Evolutionary conservation across 1,284 basidiomycete genomes (phyloP), one percentile per base, ranked within the genome.

Genomic region (Rhodotorula sp.): DNA sequence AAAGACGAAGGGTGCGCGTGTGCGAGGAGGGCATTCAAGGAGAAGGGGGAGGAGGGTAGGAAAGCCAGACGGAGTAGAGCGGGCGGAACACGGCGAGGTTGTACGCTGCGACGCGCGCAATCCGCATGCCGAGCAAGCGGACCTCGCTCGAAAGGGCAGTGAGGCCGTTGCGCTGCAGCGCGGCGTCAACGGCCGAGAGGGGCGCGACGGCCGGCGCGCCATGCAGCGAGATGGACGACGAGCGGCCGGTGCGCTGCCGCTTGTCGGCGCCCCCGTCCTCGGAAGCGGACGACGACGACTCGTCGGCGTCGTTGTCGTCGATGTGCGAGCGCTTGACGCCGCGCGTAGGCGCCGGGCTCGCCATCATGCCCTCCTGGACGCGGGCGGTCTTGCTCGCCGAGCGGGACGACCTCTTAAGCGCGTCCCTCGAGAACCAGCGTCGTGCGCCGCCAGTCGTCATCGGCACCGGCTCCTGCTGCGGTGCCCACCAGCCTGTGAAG

Each of bases 81-180:
- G 87, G 85, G 55, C 89, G 83, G 80, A 90, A 91, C 59, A 90
- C 88, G 76, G 88, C 86, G 66, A 90, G 83, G 80, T 92, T 90
- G 74, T 91, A 87, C 62, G 86, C 82, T 12, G 88, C 88, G 62
- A 92, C 84, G 73, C 88, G 87, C 57, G 88, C 85, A 54, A 91
- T 85, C 78, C 88, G 86, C 76, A 90, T 88, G 39, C 86, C 86
- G 56, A 92, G 85, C 34, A 86, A 83, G 44, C 84, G 83, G 71
- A 92, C 87, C 81, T 92, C 90, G 54, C 87, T 86, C 67, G 84
- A 81, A 64, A 92, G 84, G 48, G 88, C 85, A 77, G 89, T 88
- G 83, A 91, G 86, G 39, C 90, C 90, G 61, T 85, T 84, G 58
- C 70, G 67, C 27, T 65, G 58, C 60, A 77, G 67, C 34, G 66